phyloP scores from a whole-genome alignment of 352 stramenopile species.

The Globisporangium iwayamae region DNA sequence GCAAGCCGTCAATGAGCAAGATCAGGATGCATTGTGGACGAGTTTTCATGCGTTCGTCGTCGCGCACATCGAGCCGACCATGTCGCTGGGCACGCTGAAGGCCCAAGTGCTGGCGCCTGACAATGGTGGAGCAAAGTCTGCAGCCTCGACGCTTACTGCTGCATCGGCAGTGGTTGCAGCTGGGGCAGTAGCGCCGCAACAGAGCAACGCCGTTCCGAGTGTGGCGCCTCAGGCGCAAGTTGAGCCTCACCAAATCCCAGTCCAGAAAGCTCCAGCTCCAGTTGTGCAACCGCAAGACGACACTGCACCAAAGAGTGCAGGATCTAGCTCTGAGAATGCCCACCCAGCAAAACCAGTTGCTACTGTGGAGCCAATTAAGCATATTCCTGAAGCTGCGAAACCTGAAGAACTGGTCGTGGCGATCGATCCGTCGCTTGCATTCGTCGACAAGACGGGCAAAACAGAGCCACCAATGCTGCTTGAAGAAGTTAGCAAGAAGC shows the following conservation, averaged over 20 bases:
- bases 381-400: neutral
- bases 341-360: slow-evolving; percentile 1
- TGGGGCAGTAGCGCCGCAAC: neutral
- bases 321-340: neutral
- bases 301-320: neutral
- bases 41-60: slow-evolving; percentile 62
- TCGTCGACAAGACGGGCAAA: slow-evolving; percentile 59
- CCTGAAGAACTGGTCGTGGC: neutral
- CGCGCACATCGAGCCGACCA: slow-evolving; percentile 51
- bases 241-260: neutral
- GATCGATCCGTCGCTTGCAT: slow-evolving; percentile 52
- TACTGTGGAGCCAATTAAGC: slow-evolving; percentile 5
- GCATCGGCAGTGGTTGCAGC: slow-evolving; percentile 1
- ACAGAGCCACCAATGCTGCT: neutral
- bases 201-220: neutral
- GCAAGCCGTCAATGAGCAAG: slow-evolving; percentile 31
- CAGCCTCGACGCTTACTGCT: slow-evolving; percentile 7
- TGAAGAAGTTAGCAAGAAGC: slow-evolving; percentile 10
- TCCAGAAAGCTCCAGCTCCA: neutral
- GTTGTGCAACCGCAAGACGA: neutral
- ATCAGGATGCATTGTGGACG: slow-evolving; percentile 43
- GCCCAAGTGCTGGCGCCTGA: slow-evolving; percentile 46
- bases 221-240: neutral
- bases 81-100: slow-evolving; percentile 52
- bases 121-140: slow-evolving; percentile 19